A percentile compares a stretch with the other conserved stretches of the same genome.
Evolutionary conservation across 2,329 filamentous ascomycete genomes (phyloP).

Genomic region (Aspergillus novoparasiticus): DNA sequence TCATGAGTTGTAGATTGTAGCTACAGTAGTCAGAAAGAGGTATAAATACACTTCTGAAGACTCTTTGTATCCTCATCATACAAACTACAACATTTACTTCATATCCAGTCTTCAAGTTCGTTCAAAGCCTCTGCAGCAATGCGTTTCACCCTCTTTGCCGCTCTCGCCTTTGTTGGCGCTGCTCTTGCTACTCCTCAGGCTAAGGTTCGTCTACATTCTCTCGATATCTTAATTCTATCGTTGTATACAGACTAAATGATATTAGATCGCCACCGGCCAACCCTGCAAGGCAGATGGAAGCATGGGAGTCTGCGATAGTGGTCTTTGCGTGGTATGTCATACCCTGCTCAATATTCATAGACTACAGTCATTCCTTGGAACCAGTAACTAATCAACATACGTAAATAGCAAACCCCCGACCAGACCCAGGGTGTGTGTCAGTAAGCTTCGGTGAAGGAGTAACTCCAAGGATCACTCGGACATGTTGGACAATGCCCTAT

Average conservation of each 20-base stretch:
- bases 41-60: not conserved
- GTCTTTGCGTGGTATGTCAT: not conserved
- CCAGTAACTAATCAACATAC: not conserved
- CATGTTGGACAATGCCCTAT: not conserved
- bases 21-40: not conserved
- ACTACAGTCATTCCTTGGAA: too few species aligned
- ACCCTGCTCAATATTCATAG: not conserved
- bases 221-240: not conserved
- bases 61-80: not conserved
- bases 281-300: conserved; percentile 1
- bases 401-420: not conserved
- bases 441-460: not conserved
- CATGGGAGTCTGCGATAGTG: not conserved
- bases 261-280: not conserved
- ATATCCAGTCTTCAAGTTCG: not conserved
- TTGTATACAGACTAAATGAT: not conserved
- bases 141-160: not conserved
- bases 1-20: not conserved
- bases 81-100: not conserved
- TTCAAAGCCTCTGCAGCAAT: not conserved
- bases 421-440: not conserved
- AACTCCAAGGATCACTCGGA: not conserved
- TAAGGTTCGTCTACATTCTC: not conserved
- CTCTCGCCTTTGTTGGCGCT: not conserved
- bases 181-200: not conserved